phyloP scores from a whole-genome alignment of 2,329 filamentous ascomycete species.

The Juglanconis sp. region DNA sequence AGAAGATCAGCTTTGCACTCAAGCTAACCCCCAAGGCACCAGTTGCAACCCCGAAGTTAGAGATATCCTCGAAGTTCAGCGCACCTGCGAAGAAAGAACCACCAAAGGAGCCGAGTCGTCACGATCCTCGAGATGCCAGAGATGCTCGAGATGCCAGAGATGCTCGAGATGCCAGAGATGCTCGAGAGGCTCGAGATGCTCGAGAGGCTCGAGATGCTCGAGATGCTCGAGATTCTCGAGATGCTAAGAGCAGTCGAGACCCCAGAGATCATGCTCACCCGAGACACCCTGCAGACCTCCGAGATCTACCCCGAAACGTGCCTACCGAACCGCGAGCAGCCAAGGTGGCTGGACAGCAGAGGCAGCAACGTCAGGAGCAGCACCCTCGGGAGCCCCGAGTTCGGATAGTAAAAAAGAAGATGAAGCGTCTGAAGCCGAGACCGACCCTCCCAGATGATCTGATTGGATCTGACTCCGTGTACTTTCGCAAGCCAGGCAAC shows the following conservation, averaged over 20 bases:
- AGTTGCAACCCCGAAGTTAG: slow-evolving; percentile 57
- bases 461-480: slow-evolving; percentile 80
- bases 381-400: slow-evolving; percentile 42
- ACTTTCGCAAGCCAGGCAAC: slow-evolving; percentile 93
- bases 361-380: slow-evolving; percentile 20
- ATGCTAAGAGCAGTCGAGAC: slow-evolving; percentile 35
- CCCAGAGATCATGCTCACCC: slow-evolving; percentile 5
- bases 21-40: slow-evolving; percentile 66
- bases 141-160: slow-evolving; percentile 25
- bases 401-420: slow-evolving; percentile 63
- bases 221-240: slow-evolving; percentile 12
- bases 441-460: slow-evolving; percentile 71
- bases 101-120: slow-evolving; percentile 39
- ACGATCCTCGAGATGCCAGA: slow-evolving; percentile 34
- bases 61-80: slow-evolving; percentile 68
- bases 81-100: slow-evolving; percentile 36
- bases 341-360: slow-evolving; percentile 16
- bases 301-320: slow-evolving; percentile 42
- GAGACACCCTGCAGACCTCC: slow-evolving; percentile 21
- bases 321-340: slow-evolving; percentile 50
- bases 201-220: slow-evolving; percentile 28
- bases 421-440: slow-evolving; percentile 68
- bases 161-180: slow-evolving; percentile 20
- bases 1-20: slow-evolving; percentile 91
- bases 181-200: slow-evolving; percentile 34